Evolutionary conservation across 225 moss, liverwort and hornwort species (phyloP).

Genomic region (Neckera pumila): DNA sequence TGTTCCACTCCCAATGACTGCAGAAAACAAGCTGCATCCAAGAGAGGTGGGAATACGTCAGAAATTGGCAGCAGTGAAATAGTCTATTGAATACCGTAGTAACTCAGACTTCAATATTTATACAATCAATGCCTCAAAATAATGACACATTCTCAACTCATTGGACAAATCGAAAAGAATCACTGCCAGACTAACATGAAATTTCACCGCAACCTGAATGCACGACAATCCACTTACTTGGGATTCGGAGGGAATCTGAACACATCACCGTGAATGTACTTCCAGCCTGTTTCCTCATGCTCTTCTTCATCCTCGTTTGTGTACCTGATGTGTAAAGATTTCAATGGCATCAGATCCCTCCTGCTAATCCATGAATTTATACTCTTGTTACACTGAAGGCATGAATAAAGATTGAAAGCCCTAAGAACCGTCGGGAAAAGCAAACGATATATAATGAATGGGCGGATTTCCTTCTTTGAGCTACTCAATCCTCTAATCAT

Average conservation of each 20-base stretch:
- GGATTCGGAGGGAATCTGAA: slow-evolving; percentile 81
- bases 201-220: neutral
- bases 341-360: neutral
- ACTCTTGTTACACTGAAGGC: neutral
- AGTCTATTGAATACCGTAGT: neutral
- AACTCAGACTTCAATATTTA: neutral
- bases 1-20: slow-evolving; percentile 93
- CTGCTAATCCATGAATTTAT: neutral
- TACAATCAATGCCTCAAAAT: neutral
- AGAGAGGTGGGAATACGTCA: neutral
- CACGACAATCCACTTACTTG: slow-evolving; percentile 42
- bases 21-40: slow-evolving; percentile 73
- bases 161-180: neutral
- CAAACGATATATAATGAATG: neutral
- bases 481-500: neutral
- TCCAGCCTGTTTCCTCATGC: slow-evolving; percentile 97
- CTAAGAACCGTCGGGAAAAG: neutral
- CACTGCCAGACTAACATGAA: neutral
- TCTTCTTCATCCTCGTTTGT: slow-evolving; percentile 98
- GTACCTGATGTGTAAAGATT: slow-evolving; percentile 28
- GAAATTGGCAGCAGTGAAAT: neutral
- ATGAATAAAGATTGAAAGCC: neutral
- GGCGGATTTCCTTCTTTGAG: neutral
- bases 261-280: slow-evolving; percentile 97
- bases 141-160: neutral